A percentile compares a stretch with the other conserved stretches of the same genome.
Evolutionary conservation across 2,329 filamentous ascomycete genomes (phyloP).

Genomic region (Colletotrichum echinochloae): DNA sequence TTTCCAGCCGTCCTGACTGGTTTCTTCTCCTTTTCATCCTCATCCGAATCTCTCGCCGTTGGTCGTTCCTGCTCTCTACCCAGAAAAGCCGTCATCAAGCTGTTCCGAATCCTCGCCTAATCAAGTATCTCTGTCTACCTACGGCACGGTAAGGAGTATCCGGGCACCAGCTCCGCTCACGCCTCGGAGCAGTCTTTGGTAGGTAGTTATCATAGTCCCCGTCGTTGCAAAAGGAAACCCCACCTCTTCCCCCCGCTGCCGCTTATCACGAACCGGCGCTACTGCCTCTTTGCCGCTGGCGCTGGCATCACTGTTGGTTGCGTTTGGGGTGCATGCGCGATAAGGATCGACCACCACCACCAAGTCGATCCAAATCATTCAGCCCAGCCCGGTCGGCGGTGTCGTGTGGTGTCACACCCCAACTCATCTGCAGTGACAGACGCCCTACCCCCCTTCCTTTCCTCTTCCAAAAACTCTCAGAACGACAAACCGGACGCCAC

Average conservation of each 20-base stretch:
- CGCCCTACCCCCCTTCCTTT: constrained; percentile 1
- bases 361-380: constrained; percentile 24
- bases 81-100: background rate
- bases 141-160: background rate
- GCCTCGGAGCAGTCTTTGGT: background rate
- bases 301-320: constrained; percentile 5
- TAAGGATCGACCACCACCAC: constrained; percentile 46
- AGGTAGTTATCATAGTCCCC: background rate
- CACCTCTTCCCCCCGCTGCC: too few species aligned
- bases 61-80: background rate
- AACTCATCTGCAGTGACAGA: constrained; percentile 6
- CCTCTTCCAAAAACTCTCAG: constrained; percentile 5
- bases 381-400: constrained; percentile 1
- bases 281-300: constrained; percentile 5
- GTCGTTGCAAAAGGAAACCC: background rate
- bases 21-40: constrained; percentile 1
- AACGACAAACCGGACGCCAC: background rate
- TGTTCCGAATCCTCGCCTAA: background rate
- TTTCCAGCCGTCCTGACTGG: background rate
- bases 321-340: constrained; percentile 45
- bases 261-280: constrained; percentile 22
- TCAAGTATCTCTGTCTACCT: background rate
- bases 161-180: background rate
- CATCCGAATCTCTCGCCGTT: background rate
- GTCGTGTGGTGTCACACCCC: constrained; percentile 5